Evolutionary conservation across 2,329 filamentous ascomycete species (phyloP).

Genomic region (Alternaria postmessia): DNA sequence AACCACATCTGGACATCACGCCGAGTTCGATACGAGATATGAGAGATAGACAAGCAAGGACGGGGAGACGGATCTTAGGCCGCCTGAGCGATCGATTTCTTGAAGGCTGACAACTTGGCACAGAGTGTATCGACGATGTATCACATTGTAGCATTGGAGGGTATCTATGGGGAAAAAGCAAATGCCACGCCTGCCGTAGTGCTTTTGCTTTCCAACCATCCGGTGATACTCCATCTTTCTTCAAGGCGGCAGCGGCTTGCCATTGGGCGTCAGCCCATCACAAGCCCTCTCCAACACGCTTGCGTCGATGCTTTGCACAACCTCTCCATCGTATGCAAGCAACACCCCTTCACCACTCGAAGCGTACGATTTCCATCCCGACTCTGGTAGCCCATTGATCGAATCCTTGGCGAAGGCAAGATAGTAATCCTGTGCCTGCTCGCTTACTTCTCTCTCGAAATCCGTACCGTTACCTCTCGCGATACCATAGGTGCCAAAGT

Average conservation of each 20-base stretch:
- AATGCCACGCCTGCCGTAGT: neutral
- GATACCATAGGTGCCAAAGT: slow-evolving; percentile 48
- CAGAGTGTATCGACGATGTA: neutral
- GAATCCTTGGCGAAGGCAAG: slow-evolving; percentile 49
- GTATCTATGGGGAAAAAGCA: too few relatives aligned
- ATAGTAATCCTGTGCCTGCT: slow-evolving; percentile 50
- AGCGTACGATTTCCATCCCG: slow-evolving; percentile 47
- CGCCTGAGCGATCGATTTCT: neutral
- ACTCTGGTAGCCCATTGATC: slow-evolving; percentile 33
- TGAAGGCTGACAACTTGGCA: neutral
- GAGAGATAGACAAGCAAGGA: neutral
- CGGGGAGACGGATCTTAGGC: neutral
- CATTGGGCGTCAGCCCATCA: slow-evolving; percentile 14
- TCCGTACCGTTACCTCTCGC: slow-evolving; percentile 34
- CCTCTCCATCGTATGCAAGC: slow-evolving; percentile 28
- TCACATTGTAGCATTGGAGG: neutral
- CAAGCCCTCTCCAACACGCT: slow-evolving; percentile 32
- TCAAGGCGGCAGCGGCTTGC: slow-evolving; percentile 11
- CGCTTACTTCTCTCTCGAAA: slow-evolving; percentile 43
- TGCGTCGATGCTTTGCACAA: slow-evolving; percentile 28
- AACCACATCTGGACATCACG: neutral
- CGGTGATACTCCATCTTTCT: neutral
- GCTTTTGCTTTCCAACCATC: neutral
- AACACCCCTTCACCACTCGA: slow-evolving; percentile 33
- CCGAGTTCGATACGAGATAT: neutral